A percentile compares a stretch with the other conserved stretches of the same genome.
Evolutionary conservation across 164 flowering plant species (phyloP).

Genomic region (Aristolochia contorta): DNA sequence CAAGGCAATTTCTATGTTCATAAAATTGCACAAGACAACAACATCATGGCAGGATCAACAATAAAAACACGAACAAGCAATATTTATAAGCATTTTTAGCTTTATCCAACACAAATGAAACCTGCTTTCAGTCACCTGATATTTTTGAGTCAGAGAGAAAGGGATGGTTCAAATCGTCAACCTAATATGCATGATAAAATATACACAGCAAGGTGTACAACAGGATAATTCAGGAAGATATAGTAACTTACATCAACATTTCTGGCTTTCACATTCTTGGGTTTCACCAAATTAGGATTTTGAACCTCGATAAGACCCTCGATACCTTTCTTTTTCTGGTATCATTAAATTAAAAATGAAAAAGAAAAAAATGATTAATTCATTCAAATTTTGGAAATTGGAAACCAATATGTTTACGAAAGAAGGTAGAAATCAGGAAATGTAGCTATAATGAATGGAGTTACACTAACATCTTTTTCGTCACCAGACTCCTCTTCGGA

Average conservation of each 20-base stretch:
- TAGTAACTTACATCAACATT: slow-evolving; percentile 55
- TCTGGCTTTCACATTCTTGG: slow-evolving; percentile 71
- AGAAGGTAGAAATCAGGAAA: no score
- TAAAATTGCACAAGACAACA: no score
- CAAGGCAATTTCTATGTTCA: no score
- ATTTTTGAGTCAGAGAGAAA: no score
- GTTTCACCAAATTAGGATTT: slow-evolving; percentile 74
- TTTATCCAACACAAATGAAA: no score
- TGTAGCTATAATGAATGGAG: not conserved
- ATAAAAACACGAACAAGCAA: no score
- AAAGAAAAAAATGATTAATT: not conserved
- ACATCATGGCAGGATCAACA: no score
- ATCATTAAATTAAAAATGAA: slow-evolving; percentile 1
- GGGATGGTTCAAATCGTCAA: no score
- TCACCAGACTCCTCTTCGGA: slow-evolving; percentile 59
- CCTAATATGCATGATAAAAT: no score
- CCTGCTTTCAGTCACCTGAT: no score
- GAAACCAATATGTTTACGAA: not conserved
- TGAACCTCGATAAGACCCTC: slow-evolving; percentile 72
- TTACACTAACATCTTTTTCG: slow-evolving; percentile 35
- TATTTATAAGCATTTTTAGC: no score
- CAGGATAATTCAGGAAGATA: not conserved
- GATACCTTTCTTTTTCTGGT: slow-evolving; percentile 65
- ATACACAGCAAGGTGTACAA: not conserved
- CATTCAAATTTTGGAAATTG: not conserved